A percentile compares a stretch with the other conserved stretches of the same genome.
These are phyloP conservation scores for Microbotryum saponariae DNA, from an alignment of 1,284 basidiomycete genomes.

Conservation along the genomic window DNA sequence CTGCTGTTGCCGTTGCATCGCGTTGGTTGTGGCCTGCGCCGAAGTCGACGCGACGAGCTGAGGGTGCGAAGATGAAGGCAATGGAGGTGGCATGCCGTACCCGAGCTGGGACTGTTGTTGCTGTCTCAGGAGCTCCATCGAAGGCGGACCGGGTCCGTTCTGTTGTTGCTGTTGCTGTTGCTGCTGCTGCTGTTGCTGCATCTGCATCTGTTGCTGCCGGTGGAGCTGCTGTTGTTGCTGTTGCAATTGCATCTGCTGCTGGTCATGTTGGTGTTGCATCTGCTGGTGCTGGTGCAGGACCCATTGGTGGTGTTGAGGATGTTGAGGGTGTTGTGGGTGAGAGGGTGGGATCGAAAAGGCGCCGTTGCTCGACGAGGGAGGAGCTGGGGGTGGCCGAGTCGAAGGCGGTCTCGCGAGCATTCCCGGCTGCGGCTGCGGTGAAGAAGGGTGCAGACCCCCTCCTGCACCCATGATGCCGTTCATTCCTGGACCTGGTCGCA, in stretches of 20 bases:
- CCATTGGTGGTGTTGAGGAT: constrained; percentile 1
- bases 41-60: too few species aligned
- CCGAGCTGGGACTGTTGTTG: too few species aligned
- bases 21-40: too few species aligned
- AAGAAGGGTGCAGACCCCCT: too few species aligned
- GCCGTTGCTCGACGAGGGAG: neutral
- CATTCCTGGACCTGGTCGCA: neutral
- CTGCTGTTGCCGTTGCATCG: neutral
- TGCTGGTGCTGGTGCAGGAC: constrained; percentile 17
- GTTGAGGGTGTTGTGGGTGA: constrained; percentile 23
- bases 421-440: neutral
- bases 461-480: too few species aligned
- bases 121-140: too few species aligned
- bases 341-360: constrained; percentile 11
- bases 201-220: neutral
- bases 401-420: neutral
- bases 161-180: neutral
- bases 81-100: too few species aligned
- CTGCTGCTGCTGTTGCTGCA: neutral
- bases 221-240: neutral
- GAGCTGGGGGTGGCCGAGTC: neutral
- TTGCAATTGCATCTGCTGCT: neutral
- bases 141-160: too few species aligned
- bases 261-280: neutral
- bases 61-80: too few species aligned